A percentile compares a stretch with the other conserved stretches of the same genome.
Conservation (phyloP, 2,329 filamentous ascomycete species). For the Phialocephala sp. region DNA sequence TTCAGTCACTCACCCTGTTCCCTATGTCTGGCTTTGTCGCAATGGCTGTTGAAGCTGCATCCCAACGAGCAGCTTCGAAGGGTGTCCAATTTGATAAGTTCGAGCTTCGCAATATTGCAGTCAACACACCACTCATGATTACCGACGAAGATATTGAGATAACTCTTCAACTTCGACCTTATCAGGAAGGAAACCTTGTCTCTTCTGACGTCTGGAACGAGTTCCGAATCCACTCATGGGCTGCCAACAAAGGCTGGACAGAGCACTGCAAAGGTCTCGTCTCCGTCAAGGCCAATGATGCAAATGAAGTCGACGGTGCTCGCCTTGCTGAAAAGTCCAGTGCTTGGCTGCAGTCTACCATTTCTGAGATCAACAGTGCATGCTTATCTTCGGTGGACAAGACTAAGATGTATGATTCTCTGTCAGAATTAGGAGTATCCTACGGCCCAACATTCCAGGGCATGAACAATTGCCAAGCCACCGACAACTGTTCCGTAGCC, state of each 20-base stretch:
- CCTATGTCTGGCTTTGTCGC: conserved; percentile 45
- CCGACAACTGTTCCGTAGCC: conserved; percentile 41
- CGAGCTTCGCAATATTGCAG: conserved; percentile 54
- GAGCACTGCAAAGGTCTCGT: conserved; percentile 63
- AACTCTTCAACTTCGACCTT: conserved; percentile 53
- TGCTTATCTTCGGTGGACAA: conserved; percentile 42
- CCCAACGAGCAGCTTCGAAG: conserved; percentile 36
- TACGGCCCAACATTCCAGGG: conserved; percentile 61
- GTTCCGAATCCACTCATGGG: conserved; percentile 62
- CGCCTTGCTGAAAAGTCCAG: conserved; percentile 13
- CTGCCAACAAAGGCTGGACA: conserved; percentile 58
- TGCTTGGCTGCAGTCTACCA: conserved; percentile 41
- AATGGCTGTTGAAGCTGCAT: conserved; percentile 45
- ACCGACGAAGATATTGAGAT: conserved; percentile 56
- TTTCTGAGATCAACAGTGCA: conserved; percentile 41
- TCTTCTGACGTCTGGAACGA: conserved; percentile 57
- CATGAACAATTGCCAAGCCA: conserved; percentile 52
- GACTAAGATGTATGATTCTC: conserved; percentile 51
- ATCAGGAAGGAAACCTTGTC: conserved; percentile 48
- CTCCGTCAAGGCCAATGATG: conserved; percentile 45
- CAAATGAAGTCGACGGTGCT: conserved; percentile 48
- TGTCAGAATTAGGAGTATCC: conserved; percentile 53
- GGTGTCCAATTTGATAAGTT: conserved; percentile 48
- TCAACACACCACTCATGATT: conserved; percentile 54
- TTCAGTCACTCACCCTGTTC: conserved; percentile 41